Conservation (phyloP, 202 grass and related monocot species). For the Hordeum pubiflorum region DNA sequence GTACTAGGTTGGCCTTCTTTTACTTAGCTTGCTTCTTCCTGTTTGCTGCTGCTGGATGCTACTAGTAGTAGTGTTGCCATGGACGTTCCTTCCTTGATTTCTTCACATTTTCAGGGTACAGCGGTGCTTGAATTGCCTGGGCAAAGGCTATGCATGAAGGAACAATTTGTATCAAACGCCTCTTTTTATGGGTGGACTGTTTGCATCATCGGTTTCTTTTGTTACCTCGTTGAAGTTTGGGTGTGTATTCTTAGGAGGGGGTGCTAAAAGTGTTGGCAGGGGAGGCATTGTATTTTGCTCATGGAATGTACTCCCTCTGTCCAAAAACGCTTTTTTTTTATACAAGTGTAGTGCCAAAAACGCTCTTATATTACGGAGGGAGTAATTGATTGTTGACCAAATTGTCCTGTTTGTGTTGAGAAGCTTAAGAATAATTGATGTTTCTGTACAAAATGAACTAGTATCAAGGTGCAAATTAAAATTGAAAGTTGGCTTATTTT, state of each 20-base stretch:
- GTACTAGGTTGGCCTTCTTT: conserved; percentile 42
- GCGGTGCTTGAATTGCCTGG: conserved; percentile 81
- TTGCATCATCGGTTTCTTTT: neutral
- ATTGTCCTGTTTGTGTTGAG: neutral
- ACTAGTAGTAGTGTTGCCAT: neutral
- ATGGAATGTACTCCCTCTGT: neutral
- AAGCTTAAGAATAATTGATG: neutral
- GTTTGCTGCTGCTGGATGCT: neutral
- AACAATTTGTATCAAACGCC: neutral
- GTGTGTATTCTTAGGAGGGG: neutral
- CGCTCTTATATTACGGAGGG: too few relatives aligned
- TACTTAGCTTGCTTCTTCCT: neutral
- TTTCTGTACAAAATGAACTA: neutral
- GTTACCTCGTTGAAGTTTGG: neutral
- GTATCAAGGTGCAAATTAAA: neutral
- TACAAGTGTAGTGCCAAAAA: too few relatives aligned
- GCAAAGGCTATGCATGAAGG: conserved; percentile 64
- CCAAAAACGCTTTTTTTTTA: too few relatives aligned
- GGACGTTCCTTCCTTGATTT: neutral
- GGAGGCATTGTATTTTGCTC: neutral
- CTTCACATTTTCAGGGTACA: conserved; percentile 47
- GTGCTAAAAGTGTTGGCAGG: neutral
- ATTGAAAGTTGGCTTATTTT: neutral
- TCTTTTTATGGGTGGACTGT: neutral
- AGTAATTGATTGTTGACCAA: neutral